Evolutionary conservation across 2,329 filamentous ascomycete genomes (phyloP).

Genomic region (Penicillium sp.): DNA sequence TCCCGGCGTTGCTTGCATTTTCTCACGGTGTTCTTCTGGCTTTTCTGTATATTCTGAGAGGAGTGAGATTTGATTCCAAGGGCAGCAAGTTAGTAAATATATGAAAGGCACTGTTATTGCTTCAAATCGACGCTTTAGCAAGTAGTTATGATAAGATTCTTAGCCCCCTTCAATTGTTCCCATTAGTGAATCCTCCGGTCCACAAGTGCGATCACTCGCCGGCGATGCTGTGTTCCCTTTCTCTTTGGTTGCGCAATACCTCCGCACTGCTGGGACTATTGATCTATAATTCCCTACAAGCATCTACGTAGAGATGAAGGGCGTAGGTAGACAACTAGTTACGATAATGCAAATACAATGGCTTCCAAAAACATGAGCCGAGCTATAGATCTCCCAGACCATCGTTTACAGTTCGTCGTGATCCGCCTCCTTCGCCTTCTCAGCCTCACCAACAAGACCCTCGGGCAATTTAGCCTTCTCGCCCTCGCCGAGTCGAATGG

Average conservation of each 20-base stretch:
- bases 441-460: conserved; percentile 47
- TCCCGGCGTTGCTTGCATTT: conserved; percentile 19
- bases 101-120: too few relatives aligned
- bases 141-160: too few relatives aligned
- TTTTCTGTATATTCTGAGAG: conserved; percentile 10
- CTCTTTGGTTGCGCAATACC: too few relatives aligned
- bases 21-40: conserved; percentile 11
- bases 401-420: conserved; percentile 44
- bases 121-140: too few relatives aligned
- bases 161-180: too few relatives aligned
- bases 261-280: not conserved
- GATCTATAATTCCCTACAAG: conserved; percentile 1
- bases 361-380: not conserved
- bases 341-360: not conserved
- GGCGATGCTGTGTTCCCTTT: too few relatives aligned
- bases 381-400: not conserved
- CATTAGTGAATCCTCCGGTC: too few relatives aligned
- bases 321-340: not conserved
- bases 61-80: not conserved
- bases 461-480: conserved; percentile 70
- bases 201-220: too few relatives aligned
- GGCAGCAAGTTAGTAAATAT: too few relatives aligned
- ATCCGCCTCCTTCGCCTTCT: conserved; percentile 33
- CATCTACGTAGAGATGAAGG: not conserved
- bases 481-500: conserved; percentile 84